Evolutionary conservation across 768 basidiomycete genomes (phyloP), one percentile per base, ranked within the genome.

Genomic region (Dioszegia aurantiaca): DNA sequence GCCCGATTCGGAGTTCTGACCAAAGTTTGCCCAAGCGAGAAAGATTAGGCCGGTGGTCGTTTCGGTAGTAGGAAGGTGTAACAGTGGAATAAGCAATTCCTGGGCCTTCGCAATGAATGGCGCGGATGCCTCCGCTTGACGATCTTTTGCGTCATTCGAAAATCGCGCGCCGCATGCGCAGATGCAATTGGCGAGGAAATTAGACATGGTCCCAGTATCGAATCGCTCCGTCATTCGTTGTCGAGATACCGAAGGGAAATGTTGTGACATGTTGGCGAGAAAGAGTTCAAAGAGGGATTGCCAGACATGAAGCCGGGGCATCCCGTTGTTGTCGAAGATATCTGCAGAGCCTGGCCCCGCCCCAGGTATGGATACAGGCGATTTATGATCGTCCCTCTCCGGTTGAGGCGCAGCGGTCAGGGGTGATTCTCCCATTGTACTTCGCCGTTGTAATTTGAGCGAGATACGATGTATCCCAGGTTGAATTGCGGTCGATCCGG

Each of bases 21-120:
- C 75, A 55, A 61, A 74, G 36, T 69, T 67, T 10, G 63, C 65
- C 73, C 73, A 74, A 23, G 75, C 61, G 19, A 76, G 67, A 14
- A 73, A 46, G 0, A 76, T 47, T 10, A 76, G 55, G 26, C 65
- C 69, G 0, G 72, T 73, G 9, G 67, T 67, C 2, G 65, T 69
- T 51, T 76, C 75, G 33, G 63, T 63, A 0, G 70, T 67, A 0
- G 75, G 75, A 11, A 76, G 61, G 31, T 73, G 72, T n/a, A 74
- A 28, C 0, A 71, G 55, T 4, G 75, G 75, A 11, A 74, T 63
- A 26, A 70, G 53, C 4, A 74, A 55, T 37, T 73, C 68, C 44
- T 71, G 68, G 2, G 75, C 75, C 56, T 74, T 74, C n/a, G 73
- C 69, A 42, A 73, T 68, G 58, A 76, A 76, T 21, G 72, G 68